Base-by-base conservation (phyloP, 176 grass and related monocot species). In the Tuctoria greenei region DNA sequence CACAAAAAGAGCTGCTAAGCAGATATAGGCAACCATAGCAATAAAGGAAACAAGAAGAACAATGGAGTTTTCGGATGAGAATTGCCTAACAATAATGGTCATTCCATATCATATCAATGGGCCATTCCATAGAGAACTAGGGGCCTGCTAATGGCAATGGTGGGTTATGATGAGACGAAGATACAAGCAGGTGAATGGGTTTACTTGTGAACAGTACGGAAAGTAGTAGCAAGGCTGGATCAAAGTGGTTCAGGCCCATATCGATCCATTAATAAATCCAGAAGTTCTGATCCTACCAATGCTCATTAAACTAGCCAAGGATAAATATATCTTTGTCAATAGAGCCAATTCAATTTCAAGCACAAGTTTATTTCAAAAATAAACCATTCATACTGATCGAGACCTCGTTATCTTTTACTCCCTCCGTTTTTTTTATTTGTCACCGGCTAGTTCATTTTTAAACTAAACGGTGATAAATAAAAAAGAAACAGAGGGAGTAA, bases 11-110 rank as follows among this genome's bases (percentile, higher is more conserved):
- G 64, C 25, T 42, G 72, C 25, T 57, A 38, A 75, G 45, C 44
- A 60, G 73, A 56, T 64, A 37, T 56, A 68, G 37, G 43, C 44
- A 69, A 36, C 3, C n/a, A 68, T 24, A 61, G 24, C 67, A 69
- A n/a, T n/a, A n/a, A 59, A 54, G 74, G 66, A 25, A 54, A 51
- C 61, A 49, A 34, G 54, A 45, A 40, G 52, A 43, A 46, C 31
- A 3, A 31, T 31, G 31, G 31, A 31, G 26, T 55, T 78, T 62
- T 67, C 3, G 8, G 28, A 56, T 78, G 40, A 18, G 10, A 68
- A 63, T 79, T 79, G 80, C 11, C 10, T 55, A 62, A 64, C 45
- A 57, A 47, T 46, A n/a, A n/a, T 62, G 64, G 45, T 40, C 43
- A 55, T n/a, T n/a, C n/a, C n/a, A n/a, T n/a, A n/a, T n/a, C n/a